phyloP scores from a whole-genome alignment of 1,284 basidiomycete genomes.

The Anthracocystis panici-leucophaei region DNA sequence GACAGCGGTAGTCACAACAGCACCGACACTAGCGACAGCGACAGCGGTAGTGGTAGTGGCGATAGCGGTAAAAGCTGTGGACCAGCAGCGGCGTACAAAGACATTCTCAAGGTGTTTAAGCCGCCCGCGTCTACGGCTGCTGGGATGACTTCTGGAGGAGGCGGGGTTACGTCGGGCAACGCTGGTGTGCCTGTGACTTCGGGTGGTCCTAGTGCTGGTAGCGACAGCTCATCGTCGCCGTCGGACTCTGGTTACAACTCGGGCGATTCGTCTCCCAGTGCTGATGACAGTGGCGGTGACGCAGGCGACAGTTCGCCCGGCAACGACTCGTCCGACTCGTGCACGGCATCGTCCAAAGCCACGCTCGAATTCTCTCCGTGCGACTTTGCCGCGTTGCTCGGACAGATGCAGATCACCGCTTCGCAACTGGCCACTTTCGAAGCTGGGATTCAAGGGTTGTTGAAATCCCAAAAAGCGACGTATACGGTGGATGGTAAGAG shows the following conservation, averaged over 20 bases:
- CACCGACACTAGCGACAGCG: not conserved
- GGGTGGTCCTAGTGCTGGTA: slow-evolving; percentile 7
- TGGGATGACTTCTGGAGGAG: slow-evolving; percentile 17
- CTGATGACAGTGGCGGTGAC: not conserved
- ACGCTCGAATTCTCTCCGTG: slow-evolving; percentile 23
- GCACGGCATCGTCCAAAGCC: slow-evolving; percentile 15
- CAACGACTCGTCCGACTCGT: slow-evolving; percentile 6
- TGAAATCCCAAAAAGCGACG: slow-evolving; percentile 6
- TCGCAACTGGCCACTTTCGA: slow-evolving; percentile 33
- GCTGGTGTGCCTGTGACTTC: slow-evolving; percentile 8
- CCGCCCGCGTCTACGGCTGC: slow-evolving; percentile 5
- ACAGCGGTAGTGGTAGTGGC: not conserved
- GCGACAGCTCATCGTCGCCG: not conserved
- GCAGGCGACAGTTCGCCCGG: not conserved
- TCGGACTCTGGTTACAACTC: slow-evolving; percentile 2
- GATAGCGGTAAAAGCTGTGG: slow-evolving; percentile 12
- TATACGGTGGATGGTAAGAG: slow-evolving; percentile 26
- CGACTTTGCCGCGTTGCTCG: slow-evolving; percentile 28
- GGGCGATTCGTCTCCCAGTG: not conserved
- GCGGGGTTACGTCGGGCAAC: not conserved
- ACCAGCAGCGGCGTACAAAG: slow-evolving; percentile 10
- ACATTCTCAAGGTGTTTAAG: slow-evolving; percentile 23
- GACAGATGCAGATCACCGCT: slow-evolving; percentile 23
- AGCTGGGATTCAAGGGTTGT: slow-evolving; percentile 15
- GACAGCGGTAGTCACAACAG: not conserved